Base-by-base conservation (phyloP, 352 stramenopile genomes). In the Phytopythium cucurbitacearum region DNA sequence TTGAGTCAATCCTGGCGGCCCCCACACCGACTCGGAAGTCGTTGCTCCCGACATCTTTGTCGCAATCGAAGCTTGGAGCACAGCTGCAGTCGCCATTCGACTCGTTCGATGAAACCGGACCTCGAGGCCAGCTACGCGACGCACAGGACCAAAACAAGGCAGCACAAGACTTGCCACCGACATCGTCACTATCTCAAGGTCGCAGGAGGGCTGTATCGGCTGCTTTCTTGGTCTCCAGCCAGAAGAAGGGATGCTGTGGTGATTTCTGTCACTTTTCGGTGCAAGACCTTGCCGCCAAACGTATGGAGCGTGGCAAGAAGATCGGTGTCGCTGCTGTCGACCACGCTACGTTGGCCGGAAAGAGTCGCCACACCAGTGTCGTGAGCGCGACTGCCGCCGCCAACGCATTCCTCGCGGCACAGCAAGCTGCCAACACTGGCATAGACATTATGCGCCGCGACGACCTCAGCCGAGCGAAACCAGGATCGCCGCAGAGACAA, bases 1-100 rank as follows among this genome's bases (percentile, higher is more conserved):
- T 93, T 35, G 70, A 91, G 10, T 76, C 80, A n/a, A 93, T 93
- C 45, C 56, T 93, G 54, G 59, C 76, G 21, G 71, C 78, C 13
- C 73, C 77, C 10, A 81, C 71, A 11, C 70, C 66, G 6, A 57
- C 62, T 12, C 57, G 60, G 13, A 66, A 70, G 7, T 64, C 61
- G 36, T 21, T 80, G 10, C 49, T 82, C 7, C 35, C 62, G 7
- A 32, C 59, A n/a, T 73, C 69, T 4, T 52, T 69, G 3, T 76
- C 69, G 1, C 57, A 65, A 12, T 60, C 71, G 3, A 12, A 38
- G 13, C 35, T 28, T 21, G 5, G 21, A 45, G 5, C 11, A 11
- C 6, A 3, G 33, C 42, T 41, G 9, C 7, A 35, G 32, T 50
- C 37, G 11, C 50, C 15, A 10, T 53, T 76, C 36, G 73, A 86